Conservation (phyloP, 768 basidiomycete genomes). For the Tulasnella sp. region DNA sequence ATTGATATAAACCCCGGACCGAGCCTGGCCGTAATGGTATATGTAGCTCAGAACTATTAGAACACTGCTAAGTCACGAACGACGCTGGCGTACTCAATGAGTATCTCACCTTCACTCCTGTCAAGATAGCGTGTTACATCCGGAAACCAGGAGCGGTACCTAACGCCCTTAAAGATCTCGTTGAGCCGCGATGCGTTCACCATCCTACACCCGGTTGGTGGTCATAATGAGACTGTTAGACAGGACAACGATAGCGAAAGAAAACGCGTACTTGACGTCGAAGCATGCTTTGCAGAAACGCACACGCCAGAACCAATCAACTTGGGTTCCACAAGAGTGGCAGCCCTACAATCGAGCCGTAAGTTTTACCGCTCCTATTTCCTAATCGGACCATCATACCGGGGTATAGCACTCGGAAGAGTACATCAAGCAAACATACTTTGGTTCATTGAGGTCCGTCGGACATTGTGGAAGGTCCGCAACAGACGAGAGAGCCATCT, state of each 20-base stretch:
- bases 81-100: background rate
- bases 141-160: background rate
- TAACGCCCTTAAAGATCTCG: background rate
- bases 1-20: background rate
- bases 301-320: background rate
- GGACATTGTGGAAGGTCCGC: constrained; percentile 30
- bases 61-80: background rate
- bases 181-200: background rate
- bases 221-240: background rate
- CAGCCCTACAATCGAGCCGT: background rate
- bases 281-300: constrained; percentile 6
- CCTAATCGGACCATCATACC: background rate
- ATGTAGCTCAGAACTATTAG: background rate
- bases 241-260: background rate
- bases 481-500: constrained; percentile 6
- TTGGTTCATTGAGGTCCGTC: constrained; percentile 28
- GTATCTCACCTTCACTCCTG: background rate
- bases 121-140: background rate
- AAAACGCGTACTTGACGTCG: constrained; percentile 3
- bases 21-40: background rate
- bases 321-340: too few species aligned
- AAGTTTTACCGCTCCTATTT: background rate
- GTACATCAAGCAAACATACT: constrained; percentile 35
- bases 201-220: background rate
- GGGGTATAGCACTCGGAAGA: constrained; percentile 14